phyloP scores from a whole-genome alignment of 768 basidiomycete genomes.

The Lactarius trivialis region DNA sequence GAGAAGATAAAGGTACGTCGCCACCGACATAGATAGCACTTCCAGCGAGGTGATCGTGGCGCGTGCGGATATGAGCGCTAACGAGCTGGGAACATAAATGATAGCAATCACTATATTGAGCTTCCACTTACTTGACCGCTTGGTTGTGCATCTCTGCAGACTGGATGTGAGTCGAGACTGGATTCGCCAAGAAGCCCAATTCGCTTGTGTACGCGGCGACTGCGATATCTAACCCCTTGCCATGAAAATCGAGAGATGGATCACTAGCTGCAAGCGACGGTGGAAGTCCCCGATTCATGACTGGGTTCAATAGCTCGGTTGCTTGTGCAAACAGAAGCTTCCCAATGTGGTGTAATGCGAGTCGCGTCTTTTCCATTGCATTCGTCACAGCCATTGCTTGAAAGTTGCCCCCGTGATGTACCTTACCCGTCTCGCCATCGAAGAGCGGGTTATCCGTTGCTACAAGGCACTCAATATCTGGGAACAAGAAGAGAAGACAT shows the following conservation, averaged over 20 bases:
- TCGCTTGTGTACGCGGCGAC: slow-evolving; percentile 77
- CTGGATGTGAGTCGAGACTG: slow-evolving; percentile 79
- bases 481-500: neutral
- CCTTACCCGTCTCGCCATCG: slow-evolving; percentile 53
- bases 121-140: slow-evolving; percentile 66
- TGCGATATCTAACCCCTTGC: slow-evolving; percentile 81
- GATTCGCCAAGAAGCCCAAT: slow-evolving; percentile 84
- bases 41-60: slow-evolving; percentile 74
- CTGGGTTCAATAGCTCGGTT: slow-evolving; percentile 73
- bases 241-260: slow-evolving; percentile 74
- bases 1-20: slow-evolving; percentile 69
- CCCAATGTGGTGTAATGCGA: slow-evolving; percentile 45
- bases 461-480: slow-evolving; percentile 26
- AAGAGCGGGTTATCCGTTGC: slow-evolving; percentile 87
- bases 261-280: slow-evolving; percentile 75
- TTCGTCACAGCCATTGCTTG: slow-evolving; percentile 83
- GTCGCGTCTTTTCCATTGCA: slow-evolving; percentile 83
- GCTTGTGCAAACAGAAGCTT: slow-evolving; percentile 46
- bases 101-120: neutral
- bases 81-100: slow-evolving; percentile 44
- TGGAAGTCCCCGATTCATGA: slow-evolving; percentile 78
- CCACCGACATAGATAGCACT: slow-evolving; percentile 63
- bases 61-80: slow-evolving; percentile 78
- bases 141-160: slow-evolving; percentile 92
- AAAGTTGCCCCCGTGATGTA: slow-evolving; percentile 89